Percentiles rank a stretch among this genome's conserved stretches.
Evolutionary conservation across 495 filamentous ascomycete species (phyloP).

Genomic region (Aspergillus cristatus): DNA sequence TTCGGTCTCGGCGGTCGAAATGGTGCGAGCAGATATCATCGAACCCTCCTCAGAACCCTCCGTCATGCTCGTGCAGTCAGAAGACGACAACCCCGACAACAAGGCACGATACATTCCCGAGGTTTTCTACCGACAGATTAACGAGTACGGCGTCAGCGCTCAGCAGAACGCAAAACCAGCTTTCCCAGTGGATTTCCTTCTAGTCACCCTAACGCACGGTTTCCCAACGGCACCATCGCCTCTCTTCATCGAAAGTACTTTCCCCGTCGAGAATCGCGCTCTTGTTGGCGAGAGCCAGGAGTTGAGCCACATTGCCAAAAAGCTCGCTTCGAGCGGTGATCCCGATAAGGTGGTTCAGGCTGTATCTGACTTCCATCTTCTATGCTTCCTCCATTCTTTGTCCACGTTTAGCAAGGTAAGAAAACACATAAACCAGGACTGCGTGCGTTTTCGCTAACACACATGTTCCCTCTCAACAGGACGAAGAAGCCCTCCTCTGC

Average conservation of each 20-base stretch:
- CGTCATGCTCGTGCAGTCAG: constrained; percentile 89
- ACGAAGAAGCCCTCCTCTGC: constrained; percentile 82
- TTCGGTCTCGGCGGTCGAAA: constrained; percentile 89
- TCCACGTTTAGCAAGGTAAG: constrained; percentile 75
- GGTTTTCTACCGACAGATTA: constrained; percentile 91
- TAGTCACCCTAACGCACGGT: constrained; percentile 92
- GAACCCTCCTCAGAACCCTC: constrained; percentile 89
- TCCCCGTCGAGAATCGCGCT: constrained; percentile 87
- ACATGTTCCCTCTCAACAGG: constrained; percentile 42
- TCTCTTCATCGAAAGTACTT: constrained; percentile 58
- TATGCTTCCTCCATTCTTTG: constrained; percentile 75
- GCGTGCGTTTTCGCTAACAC: neutral
- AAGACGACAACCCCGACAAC: constrained; percentile 64
- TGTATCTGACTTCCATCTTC: constrained; percentile 87
- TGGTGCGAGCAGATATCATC: constrained; percentile 91
- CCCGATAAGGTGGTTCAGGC: constrained; percentile 52
- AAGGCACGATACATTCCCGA: constrained; percentile 88
- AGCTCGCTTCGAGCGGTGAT: constrained; percentile 51
- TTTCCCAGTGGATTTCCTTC: constrained; percentile 93
- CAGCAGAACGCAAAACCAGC: constrained; percentile 94
- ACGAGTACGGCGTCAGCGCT: constrained; percentile 92
- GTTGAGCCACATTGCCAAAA: constrained; percentile 48
- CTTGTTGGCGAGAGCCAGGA: constrained; percentile 77
- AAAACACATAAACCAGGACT: too few species aligned
- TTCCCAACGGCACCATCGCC: constrained; percentile 77